Base-by-base conservation (phyloP, 441 rosid genomes). In the Arabidopsis hybrid region DNA sequence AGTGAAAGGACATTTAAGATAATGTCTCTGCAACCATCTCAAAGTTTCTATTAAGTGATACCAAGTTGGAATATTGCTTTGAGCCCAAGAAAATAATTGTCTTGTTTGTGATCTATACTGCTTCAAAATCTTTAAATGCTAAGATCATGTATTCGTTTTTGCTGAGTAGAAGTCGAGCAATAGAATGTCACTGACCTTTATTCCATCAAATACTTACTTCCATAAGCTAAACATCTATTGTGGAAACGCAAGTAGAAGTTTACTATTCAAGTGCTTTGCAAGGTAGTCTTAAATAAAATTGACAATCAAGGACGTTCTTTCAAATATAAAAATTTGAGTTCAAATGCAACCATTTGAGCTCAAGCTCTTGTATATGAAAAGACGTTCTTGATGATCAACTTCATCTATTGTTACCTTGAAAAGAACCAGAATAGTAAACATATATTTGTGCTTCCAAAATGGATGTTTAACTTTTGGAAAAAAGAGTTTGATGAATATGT, bases 341-440 rank as follows among this genome's bases (percentile, higher is more conserved):
- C 32, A 29, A 29, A 29, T 29, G 4, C 32, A 29, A 29, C 5
- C 32, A 29, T 4, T 40, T 87, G n/a, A 70, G 91, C 92, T 57
- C 92, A 87, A 82, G 94, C 91, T 63, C 92, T 87, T 36, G 85
- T 91, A 21, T 89, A 87, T 0, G 94, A 92, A 31, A 89, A 89
- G 80, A 84, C 87, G 1, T 91, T 89, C 61, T 80, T 87, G 85
- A 85, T 89, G 11, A 86, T 86, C 38, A 86, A 87, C 72, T 87
- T 89, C 71, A 75, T 89, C 72, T 86, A 86, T 49, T 83, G 91
- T 45, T 87, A 86, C 68, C 80, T 87, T 12, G 83, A 87, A 7
- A 86, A 82, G 42, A 79, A 79, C 68, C 89, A 89, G 0, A 63
- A 72, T n/a, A 89, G 84, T 49, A 86, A 84, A 62, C 89, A 86